A percentile compares a stretch with the other conserved stretches of the same genome.
These are phyloP conservation scores for Heterobasidion parviporum DNA, from an alignment of 1,284 basidiomycete genomes.

Conservation along the genomic window DNA sequence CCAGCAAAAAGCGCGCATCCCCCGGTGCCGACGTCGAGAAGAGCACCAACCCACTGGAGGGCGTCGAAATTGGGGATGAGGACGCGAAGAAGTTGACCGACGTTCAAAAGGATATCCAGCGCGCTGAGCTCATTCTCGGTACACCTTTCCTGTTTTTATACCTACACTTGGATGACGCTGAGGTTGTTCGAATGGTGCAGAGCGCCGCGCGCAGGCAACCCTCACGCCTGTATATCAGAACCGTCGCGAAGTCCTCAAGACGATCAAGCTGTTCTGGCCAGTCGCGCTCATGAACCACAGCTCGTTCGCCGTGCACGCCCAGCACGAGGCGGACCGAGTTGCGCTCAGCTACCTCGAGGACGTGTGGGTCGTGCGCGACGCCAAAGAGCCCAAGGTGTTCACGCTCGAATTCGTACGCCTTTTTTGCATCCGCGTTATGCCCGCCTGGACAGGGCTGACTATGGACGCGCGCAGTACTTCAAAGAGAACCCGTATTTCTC, in stretches of 20 bases:
- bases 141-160: conserved; percentile 19
- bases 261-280: conserved; percentile 72
- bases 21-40: conserved; percentile 66
- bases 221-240: conserved; percentile 57
- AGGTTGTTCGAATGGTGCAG: conserved; percentile 25
- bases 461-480: conserved; percentile 46
- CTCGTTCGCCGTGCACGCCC: conserved; percentile 50
- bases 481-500: conserved; percentile 77
- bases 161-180: conserved; percentile 6
- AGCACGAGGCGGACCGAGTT: conserved; percentile 62
- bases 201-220: conserved; percentile 50
- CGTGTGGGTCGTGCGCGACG: conserved; percentile 66
- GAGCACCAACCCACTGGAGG: conserved; percentile 38
- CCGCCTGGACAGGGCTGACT: background rate
- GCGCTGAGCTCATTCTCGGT: conserved; percentile 67
- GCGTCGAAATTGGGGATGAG: conserved; percentile 60
- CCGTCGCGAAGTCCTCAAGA: conserved; percentile 56
- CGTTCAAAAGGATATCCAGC: conserved; percentile 56
- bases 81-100: conserved; percentile 56
- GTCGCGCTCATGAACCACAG: conserved; percentile 66
- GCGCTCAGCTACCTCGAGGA: conserved; percentile 74
- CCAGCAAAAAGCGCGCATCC: conserved; percentile 65
- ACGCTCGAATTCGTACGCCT: conserved; percentile 71
- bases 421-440: background rate
- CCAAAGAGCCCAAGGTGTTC: conserved; percentile 61